Base-by-base conservation (phyloP, 768 basidiomycete species). In the Leccinum longicurvipes region DNA sequence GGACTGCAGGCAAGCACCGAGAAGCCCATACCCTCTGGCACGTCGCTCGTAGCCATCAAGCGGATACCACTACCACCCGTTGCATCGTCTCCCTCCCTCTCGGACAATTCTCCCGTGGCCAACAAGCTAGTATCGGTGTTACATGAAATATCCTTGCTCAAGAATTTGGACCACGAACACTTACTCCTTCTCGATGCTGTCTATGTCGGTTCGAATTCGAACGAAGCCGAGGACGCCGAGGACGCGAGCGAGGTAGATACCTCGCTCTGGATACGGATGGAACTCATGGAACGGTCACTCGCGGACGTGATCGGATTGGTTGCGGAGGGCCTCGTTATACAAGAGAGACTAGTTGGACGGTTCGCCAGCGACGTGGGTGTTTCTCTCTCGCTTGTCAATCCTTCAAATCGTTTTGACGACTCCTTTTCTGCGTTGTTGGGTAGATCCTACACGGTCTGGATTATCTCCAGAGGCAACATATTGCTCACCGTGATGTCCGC, bases 221-320 rank as follows among this genome's bases (percentile, higher is more conserved):
- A 44, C 4, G 74, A 76, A 32, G 74, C 71, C 44, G 75, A 76
- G 51, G 55, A 55, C 21, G 17, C 15, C 3, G 47, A 51, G 21
- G 53, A 48, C 25, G 51, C 58, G 4, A 25, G 28, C 3, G 31
- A 27, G 7, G 60, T 72, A 21, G 85, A 84, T 55, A 82, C 83
- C 59, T 80, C 84, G 55, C 70, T 93, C 34, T 93, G 91, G 91
- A 86, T 93, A 48, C 76, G 86, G 59, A 93, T 93, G 91, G 90
- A 92, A 68, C 80, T 93, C 29, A 91, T 93, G 91, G 89, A 91
- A 63, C 79, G 90, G 59, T 91, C 89, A 66, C 74, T 93, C 61
- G 91, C 91, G 62, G 91, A 93, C 67, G 79, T 93, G 46, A 77
- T 93, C 15, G 82, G 76, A 15, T 69, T 91, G 19, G 82, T 81